A percentile compares a stretch with the other conserved stretches of the same genome.
Evolutionary conservation across 1,284 basidiomycete species (phyloP).

Genomic region (Vanrija pseudolonga): DNA sequence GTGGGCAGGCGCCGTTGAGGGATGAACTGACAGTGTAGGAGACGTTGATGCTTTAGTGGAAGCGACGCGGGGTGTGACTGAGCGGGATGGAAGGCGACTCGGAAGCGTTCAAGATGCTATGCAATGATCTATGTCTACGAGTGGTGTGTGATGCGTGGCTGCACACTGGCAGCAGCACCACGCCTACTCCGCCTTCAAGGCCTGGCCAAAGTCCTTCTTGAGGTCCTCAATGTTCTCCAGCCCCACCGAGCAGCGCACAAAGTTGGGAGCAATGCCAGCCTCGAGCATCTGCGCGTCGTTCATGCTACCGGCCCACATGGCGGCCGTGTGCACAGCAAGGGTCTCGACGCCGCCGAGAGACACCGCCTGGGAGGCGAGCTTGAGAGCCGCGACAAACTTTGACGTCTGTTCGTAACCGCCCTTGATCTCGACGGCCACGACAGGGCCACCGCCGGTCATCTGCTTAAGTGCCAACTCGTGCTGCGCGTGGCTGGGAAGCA

Average conservation of each 20-base stretch:
- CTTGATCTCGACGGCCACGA: constrained; percentile 5
- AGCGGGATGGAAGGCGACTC: too few species aligned
- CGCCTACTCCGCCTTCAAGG: background rate
- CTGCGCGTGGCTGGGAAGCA: constrained; percentile 10
- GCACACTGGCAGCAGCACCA: too few species aligned
- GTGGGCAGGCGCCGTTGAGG: background rate
- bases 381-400: constrained; percentile 8
- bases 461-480: constrained; percentile 7
- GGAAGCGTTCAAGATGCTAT: too few species aligned
- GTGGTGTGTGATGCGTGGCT: too few species aligned
- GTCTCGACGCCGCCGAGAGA: constrained; percentile 14
- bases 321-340: constrained; percentile 11
- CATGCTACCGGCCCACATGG: constrained; percentile 13
- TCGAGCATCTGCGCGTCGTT: constrained; percentile 10
- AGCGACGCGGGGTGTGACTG: too few species aligned
- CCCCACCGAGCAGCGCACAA: constrained; percentile 6
- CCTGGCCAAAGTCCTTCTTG: constrained; percentile 12
- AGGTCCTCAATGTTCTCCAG: constrained; percentile 13
- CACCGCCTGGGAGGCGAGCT: constrained; percentile 10
- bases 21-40: too few species aligned
- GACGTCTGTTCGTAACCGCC: constrained; percentile 10
- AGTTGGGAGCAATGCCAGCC: constrained; percentile 13
- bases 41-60: too few species aligned
- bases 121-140: too few species aligned
- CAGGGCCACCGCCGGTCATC: constrained; percentile 12